These are phyloP conservation scores for Starmerella potacharoeniae DNA, from an alignment of 805 yeast genomes.

Conservation along the genomic window DNA sequence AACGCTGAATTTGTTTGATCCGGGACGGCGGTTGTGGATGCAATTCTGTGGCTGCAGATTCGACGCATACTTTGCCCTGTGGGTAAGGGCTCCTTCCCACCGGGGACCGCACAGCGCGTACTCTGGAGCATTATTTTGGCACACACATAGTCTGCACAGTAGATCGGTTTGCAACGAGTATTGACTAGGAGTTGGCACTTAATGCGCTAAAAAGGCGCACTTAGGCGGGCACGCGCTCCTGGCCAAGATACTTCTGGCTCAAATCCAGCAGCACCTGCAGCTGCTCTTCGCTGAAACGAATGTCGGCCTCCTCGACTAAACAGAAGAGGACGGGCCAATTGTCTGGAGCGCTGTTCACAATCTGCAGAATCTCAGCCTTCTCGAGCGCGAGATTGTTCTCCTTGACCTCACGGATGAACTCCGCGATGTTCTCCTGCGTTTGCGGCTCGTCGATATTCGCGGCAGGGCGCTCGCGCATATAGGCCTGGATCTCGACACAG, in stretches of 20 bases:
- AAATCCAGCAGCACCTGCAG: constrained; percentile 48
- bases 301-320: constrained; percentile 85
- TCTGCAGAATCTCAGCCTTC: constrained; percentile 74
- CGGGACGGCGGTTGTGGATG: neutral
- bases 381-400: constrained; percentile 45
- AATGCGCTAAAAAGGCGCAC: too few species aligned
- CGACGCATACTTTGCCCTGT: neutral
- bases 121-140: too few species aligned
- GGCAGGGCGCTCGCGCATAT: constrained; percentile 32
- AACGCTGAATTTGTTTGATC: neutral
- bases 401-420: constrained; percentile 36
- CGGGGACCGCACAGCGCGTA: neutral
- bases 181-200: too few species aligned
- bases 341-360: constrained; percentile 69
- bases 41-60: neutral
- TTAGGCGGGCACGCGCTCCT: constrained; percentile 24
- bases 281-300: constrained; percentile 60
- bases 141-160: too few species aligned
- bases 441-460: constrained; percentile 30
- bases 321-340: constrained; percentile 69
- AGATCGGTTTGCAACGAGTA: too few species aligned
- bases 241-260: constrained; percentile 34
- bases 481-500: constrained; percentile 30
- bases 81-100: neutral
- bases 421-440: constrained; percentile 26